phyloP scores from a whole-genome alignment of 768 basidiomycete species.

The Lactarius tabidus region DNA sequence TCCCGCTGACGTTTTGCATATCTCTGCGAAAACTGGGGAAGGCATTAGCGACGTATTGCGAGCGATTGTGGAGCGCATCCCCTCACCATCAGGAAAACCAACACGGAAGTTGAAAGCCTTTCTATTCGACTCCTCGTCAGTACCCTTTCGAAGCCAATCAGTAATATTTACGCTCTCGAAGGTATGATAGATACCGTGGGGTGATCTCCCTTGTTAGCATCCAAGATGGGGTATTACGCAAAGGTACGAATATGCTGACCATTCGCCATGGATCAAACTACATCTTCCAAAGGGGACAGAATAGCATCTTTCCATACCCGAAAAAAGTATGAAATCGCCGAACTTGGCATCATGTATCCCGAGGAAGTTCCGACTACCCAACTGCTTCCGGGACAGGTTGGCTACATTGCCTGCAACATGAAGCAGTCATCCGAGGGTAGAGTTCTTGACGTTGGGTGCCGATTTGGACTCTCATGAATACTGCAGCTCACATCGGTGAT shows the following conservation, averaged over 20 bases:
- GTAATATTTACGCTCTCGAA: constrained; percentile 33
- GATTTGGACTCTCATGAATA: constrained; percentile 6
- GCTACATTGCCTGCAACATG: constrained; percentile 94
- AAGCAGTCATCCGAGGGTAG: constrained; percentile 92
- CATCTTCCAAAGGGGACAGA: constrained; percentile 65
- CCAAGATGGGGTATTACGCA: constrained; percentile 73
- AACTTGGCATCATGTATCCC: constrained; percentile 87
- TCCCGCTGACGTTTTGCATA: constrained; percentile 64
- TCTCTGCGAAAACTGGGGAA: constrained; percentile 90
- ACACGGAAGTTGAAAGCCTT: constrained; percentile 71
- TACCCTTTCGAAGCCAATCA: constrained; percentile 17
- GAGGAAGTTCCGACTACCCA: constrained; percentile 73
- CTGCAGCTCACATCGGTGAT: constrained; percentile 85
- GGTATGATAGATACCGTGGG: constrained; percentile 93
- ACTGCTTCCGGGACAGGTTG: constrained; percentile 77
- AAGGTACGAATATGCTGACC: constrained; percentile 47
- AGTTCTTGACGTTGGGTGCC: constrained; percentile 1
- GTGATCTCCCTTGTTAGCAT: constrained; percentile 90
- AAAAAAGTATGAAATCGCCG: constrained; percentile 85
- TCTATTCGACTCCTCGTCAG: constrained; percentile 89
- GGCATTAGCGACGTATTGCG: constrained; percentile 75
- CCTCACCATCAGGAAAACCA: constrained; percentile 61
- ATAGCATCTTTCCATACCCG: constrained; percentile 80
- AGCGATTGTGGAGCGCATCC: constrained; percentile 80
- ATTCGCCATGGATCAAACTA: not conserved